Evolutionary conservation across 176 grass and related monocot species (phyloP), one percentile per base, ranked within the genome.

Genomic region (Echinochloa phyllopogon): DNA sequence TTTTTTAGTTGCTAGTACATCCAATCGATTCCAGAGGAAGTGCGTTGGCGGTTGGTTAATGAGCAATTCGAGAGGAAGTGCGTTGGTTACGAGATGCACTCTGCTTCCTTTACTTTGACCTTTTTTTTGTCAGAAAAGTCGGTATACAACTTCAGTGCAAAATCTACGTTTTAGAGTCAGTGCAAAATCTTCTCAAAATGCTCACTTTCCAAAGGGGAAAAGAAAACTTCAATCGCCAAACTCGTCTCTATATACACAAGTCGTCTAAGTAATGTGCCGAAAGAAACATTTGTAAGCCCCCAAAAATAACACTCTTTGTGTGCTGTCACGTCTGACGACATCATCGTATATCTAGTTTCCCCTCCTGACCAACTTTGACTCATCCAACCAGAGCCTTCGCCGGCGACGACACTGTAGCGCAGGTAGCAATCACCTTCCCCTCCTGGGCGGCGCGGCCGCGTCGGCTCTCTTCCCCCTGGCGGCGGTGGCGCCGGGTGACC

Each of bases 401-500:
- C 61, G 29, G 13, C 7, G 45, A 48, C 23, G 53, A 12, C 39
- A 4, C 15, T 21, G 25, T n/a, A n/a, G n/a, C n/a, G 29, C 29
- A n/a, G n/a, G 29, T 1, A 51, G 17, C 78, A 10, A 48, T 85
- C 83, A 81, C 24, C 63, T 76, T 85, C 83, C 76, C 24, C 63
- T 76, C 83, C 53, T 71, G 44, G 83, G 69, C 33, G 78, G 44
- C 13, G 64, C 24, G n/a, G 72, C 78, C 6, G 29, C 53, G 50
- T 80, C 12, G 20, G 66, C 52, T 27, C 29, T 74, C 75, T 80
- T 87, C 69, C 81, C 84, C 43, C 5, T 68, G 29, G 56, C 20
- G 41, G 75, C 25, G 41, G 1, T 13, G 42, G 18, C 24, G 12
- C 12, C 25, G n/a, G 76, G 39, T 43, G 74, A 3, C 51, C 53